Evolutionary conservation across 495 filamentous ascomycete genomes (phyloP).

Genomic region (Penicillium paradoxum): DNA sequence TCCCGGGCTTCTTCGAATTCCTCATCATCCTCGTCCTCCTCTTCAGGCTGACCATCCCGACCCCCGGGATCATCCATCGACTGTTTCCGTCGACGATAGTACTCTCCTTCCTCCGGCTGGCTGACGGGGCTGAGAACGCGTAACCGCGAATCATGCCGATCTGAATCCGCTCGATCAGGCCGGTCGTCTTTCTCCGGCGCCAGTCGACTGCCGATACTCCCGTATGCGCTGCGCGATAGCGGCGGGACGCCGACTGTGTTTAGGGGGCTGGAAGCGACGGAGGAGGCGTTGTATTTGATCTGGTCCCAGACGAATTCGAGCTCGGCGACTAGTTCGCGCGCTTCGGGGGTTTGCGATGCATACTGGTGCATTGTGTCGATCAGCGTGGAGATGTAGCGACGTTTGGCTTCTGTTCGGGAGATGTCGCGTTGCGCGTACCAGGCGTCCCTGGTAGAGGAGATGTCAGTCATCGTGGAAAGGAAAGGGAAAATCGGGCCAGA

Average conservation of each 20-base stretch:
- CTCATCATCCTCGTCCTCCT: slow-evolving; percentile 31
- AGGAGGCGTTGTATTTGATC: slow-evolving; percentile 75
- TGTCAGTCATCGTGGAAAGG: background rate
- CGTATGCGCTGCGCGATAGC: slow-evolving; percentile 32
- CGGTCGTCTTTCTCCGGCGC: slow-evolving; percentile 26
- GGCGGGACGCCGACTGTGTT: slow-evolving; percentile 33
- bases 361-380: slow-evolving; percentile 96
- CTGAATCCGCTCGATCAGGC: slow-evolving; percentile 6
- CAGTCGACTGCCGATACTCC: slow-evolving; percentile 32
- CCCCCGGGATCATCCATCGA: slow-evolving; percentile 23
- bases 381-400: slow-evolving; percentile 83
- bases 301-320: slow-evolving; percentile 99
- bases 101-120: slow-evolving; percentile 61
- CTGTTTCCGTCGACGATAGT: slow-evolving; percentile 38
- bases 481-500: background rate
- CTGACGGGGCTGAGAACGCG: slow-evolving; percentile 75
- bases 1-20: slow-evolving; percentile 38
- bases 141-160: slow-evolving; percentile 38
- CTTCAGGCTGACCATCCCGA: slow-evolving; percentile 27
- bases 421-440: slow-evolving; percentile 83
- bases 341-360: slow-evolving; percentile 77
- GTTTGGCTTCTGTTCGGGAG: slow-evolving; percentile 87
- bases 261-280: slow-evolving; percentile 47
- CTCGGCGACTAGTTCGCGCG: slow-evolving; percentile 82
- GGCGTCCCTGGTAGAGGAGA: slow-evolving; percentile 56